Base-by-base conservation (phyloP, 2,329 filamentous ascomycete genomes). In the Samsoniella hepiali region DNA sequence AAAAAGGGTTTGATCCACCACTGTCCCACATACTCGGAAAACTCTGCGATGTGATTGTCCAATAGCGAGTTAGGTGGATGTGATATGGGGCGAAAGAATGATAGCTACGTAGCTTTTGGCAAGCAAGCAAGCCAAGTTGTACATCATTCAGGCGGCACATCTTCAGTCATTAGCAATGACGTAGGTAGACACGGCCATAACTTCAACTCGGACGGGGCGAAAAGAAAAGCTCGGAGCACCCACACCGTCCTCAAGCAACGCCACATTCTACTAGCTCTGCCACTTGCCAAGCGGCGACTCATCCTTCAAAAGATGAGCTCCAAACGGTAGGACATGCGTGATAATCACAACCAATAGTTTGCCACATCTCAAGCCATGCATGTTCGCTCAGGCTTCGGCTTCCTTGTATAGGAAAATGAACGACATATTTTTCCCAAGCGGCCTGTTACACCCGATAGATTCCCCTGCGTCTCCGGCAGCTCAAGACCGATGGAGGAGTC, bases 1-100 rank as follows among this genome's bases (percentile, higher is more conserved):
- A 31, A 17, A 22, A 59, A 50, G 44, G 45, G 13, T 22, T 59
- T 31, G 57, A 50, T 59, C 57, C 57, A 59, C 57, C 13, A n/a
- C 5, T 50, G 45, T 50, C 11, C 57, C 57, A 42, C 34, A 59
- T 31, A 32, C 38, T 32, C 17, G 15, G n/a, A 50, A 58, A 59
- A 58, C 27, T 59, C 27, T 59, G 57, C 29, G 38, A 44, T 31
- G 57, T 29, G 32, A 7, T 40, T 29, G 45, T 45, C 57, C 44
- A 50, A 59, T 59, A 17, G 17, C 38, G 29, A 31, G 5, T 31
- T 32, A 8, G 29, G 29, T 50, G 47, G 11, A 29, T 8, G 13
- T 11, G 27, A 5, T 29, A 27, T 49, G 27, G 45, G 45, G 27
- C 11, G 11, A 17, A 11, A 31, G 22, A 40, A 15, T 9, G 29